Evolutionary conservation across 2,329 filamentous ascomycete genomes (phyloP), one percentile per base, ranked within the genome.

Genomic region (Mycocentrospora acerina): DNA sequence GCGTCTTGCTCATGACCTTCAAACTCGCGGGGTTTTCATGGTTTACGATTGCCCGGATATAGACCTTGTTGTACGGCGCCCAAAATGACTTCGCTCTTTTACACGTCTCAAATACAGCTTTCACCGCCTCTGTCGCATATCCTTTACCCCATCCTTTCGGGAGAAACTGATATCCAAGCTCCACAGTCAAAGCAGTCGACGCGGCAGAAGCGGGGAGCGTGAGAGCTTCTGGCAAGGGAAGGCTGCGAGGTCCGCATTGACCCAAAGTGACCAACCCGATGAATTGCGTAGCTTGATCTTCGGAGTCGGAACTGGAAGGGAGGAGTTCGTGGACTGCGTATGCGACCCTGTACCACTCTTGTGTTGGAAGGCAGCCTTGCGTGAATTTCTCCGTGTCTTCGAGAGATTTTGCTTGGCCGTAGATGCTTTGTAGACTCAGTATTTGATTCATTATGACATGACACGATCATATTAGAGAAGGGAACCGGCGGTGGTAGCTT

Each of bases 111-210:
- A 68, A 44, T 37, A 67, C 60, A 6, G 55, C 66, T 13, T 36
- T 36, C 19, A 70, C 46, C 2, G 66, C 66, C 48, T 70, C 67
- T 4, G 67, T 66, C 18, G 67, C 65, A 40, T 64, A 64, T 26
- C 67, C 67, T 30, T 60, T 59, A n/a, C 64, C 62, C 53, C 54
- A 55, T 35, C 45, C 53, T 46, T 57, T 53, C 4, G 53, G 42
- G 30, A 64, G 52, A 14, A 69, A 53, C 47, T 66, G 50, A 37
- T 69, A 70, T 17, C 65, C 67, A 11, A 66, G 40, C 35, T 57
- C 51, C 7, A 64, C 64, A 24, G 46, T 44, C 12, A 60, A 42
- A 9, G 44, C 51, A 4, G 33, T 40, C 1, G 48, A 40, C 29
- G 46, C 18, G 15, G 34, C 42, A 24, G 38, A 32, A 19, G 40